Conservation (phyloP, 2,329 filamentous ascomycete species). For the Bretziella fagacearum region DNA sequence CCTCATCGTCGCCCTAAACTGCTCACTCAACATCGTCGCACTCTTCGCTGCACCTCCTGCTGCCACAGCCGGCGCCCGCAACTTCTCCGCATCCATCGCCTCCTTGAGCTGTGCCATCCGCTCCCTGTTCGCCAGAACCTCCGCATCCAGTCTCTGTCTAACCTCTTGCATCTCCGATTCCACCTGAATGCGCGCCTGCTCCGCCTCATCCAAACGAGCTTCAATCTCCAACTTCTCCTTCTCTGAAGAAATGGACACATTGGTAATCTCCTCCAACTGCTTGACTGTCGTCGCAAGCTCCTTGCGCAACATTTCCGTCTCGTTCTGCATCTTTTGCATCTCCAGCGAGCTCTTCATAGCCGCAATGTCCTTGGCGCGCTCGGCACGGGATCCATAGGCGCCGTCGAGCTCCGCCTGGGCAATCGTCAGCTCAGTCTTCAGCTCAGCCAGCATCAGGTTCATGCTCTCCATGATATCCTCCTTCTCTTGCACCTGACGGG, state of each 20-base stretch:
- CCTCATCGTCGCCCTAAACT: constrained; percentile 38
- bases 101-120: constrained; percentile 30
- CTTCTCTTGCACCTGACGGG: constrained; percentile 28
- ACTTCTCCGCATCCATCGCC: constrained; percentile 34
- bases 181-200: constrained; percentile 22
- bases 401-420: constrained; percentile 45
- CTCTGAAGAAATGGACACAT: constrained; percentile 33
- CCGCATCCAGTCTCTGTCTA: constrained; percentile 26
- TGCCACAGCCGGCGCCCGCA: constrained; percentile 22
- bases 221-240: constrained; percentile 33
- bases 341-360: constrained; percentile 34
- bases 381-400: constrained; percentile 40
- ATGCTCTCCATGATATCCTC: constrained; percentile 34
- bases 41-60: constrained; percentile 24
- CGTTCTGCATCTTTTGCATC: constrained; percentile 28
- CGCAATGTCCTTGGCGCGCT: constrained; percentile 41
- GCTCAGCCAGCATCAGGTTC: constrained; percentile 36
- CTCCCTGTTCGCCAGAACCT: constrained; percentile 24
- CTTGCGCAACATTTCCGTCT: constrained; percentile 33
- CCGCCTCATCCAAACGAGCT: constrained; percentile 25
- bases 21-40: constrained; percentile 37
- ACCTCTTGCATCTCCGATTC: constrained; percentile 25
- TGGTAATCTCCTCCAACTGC: constrained; percentile 37
- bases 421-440: constrained; percentile 45
- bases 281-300: constrained; percentile 34